Conservation (phyloP, 1,284 basidiomycete genomes). For the Naganishia liquefaciens region DNA sequence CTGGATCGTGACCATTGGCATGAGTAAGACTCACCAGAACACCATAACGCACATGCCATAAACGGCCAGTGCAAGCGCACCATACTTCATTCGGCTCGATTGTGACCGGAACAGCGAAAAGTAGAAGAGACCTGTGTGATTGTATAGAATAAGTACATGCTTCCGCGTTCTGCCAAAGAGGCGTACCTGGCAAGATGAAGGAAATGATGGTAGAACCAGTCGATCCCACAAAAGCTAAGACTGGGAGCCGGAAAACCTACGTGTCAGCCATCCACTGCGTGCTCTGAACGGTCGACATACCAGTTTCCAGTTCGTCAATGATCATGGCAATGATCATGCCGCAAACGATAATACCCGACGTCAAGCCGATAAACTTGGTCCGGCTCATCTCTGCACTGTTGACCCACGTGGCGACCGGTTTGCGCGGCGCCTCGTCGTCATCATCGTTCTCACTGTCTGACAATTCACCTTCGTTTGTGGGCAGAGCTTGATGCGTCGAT, state of each 20-base stretch:
- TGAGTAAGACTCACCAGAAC: constrained; percentile 70
- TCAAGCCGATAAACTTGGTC: constrained; percentile 73
- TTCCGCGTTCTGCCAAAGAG: constrained; percentile 69
- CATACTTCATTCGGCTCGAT: constrained; percentile 61
- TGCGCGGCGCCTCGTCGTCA: constrained; percentile 54
- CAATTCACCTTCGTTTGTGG: constrained; percentile 45
- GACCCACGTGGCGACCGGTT: constrained; percentile 56
- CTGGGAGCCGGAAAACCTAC: constrained; percentile 54
- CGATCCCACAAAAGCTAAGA: constrained; percentile 92
- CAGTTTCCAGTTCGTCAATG: constrained; percentile 78
- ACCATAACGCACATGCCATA: constrained; percentile 82
- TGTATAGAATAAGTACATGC: background rate
- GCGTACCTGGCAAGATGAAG: constrained; percentile 86
- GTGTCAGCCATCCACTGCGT: background rate
- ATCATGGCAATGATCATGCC: constrained; percentile 73
- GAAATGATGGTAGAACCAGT: constrained; percentile 95
- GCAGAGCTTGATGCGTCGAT: constrained; percentile 36
- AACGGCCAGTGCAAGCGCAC: constrained; percentile 66
- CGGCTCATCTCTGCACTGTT: constrained; percentile 66
- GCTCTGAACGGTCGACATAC: constrained; percentile 57
- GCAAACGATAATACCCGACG: constrained; percentile 66
- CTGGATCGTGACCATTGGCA: constrained; percentile 1
- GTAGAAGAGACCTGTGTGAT: constrained; percentile 40
- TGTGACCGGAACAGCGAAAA: constrained; percentile 69
- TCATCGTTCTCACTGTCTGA: constrained; percentile 53